Base-by-base conservation (phyloP, 306 rosid species). In the Ormosia semicastrata region DNA sequence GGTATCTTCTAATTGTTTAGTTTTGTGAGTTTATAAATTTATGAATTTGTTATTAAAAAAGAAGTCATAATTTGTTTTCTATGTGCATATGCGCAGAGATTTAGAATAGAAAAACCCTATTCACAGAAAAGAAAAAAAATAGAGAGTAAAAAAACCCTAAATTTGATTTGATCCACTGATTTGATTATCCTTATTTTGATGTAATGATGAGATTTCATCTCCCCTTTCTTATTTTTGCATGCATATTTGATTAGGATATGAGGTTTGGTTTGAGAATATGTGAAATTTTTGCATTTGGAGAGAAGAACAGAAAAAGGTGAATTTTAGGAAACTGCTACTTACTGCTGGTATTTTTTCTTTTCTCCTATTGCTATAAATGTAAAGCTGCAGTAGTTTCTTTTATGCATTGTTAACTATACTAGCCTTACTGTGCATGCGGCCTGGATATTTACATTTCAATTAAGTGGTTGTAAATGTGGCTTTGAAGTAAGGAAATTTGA, bases 401-500 rank as follows among this genome's bases (percentile, higher is more conserved):
- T 68, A 50, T 83, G 77, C 81, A 47, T 70, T 43, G 13, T 39
- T 10, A 49, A 70, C 67, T 71, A 72, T 41, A 62, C 47, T 7
- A 41, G 47, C 47, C 47, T 7, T 59, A 72, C 14, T 66, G 76
- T 83, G 85, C 47, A 43, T 40, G 14, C 29, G 56, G 66, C 39
- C 80, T 49, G 56, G 71, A 53, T 66, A 15, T 66, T 32, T 84
- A 8, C 66, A 43, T 71, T 59, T 78, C 81, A 81, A 59, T 62
- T 32, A 54, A 72, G 58, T 84, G 69, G 78, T 68, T 77, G 56
- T 75, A n/a, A 39, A 54, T 52, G 64, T 39, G 82, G 81, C 44
- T 77, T 83, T 58, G 78, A 87, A 73, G 85, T 81, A 69, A 82
- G 87, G 74, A 79, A 85, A 82, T 78, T 84, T 88, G 78, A 67